Evolutionary conservation across 495 filamentous ascomycete species (phyloP).

Genomic region (Bryoglossum gracile): DNA sequence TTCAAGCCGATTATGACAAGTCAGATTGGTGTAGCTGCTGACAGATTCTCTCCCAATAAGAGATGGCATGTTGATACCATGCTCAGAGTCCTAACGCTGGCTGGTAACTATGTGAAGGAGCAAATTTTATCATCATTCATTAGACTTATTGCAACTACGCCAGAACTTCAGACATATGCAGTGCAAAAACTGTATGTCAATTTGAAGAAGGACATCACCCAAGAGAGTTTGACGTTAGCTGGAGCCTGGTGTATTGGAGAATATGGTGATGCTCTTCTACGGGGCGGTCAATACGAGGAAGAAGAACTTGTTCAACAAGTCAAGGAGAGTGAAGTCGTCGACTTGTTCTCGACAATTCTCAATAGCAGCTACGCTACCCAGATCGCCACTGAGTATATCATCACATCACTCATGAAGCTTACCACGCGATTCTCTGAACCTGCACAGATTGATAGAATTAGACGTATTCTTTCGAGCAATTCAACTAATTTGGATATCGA

Average conservation of each 20-base stretch:
- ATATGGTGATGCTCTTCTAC: conserved; percentile 82
- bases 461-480: conserved; percentile 65
- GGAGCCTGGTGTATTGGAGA: conserved; percentile 99
- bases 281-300: conserved; percentile 89
- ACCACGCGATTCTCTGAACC: conserved; percentile 79
- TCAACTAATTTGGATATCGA: conserved; percentile 85
- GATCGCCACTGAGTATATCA: conserved; percentile 86
- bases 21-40: conserved; percentile 94
- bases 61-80: conserved; percentile 98
- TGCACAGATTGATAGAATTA: conserved; percentile 75
- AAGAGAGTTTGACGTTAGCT: conserved; percentile 87
- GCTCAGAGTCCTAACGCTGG: conserved; percentile 86
- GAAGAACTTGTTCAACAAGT: conserved; percentile 88
- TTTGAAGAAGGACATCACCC: conserved; percentile 91
- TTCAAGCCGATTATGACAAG: conserved; percentile 97
- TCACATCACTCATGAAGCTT: conserved; percentile 91
- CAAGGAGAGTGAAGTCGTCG: conserved; percentile 81
- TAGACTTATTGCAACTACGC: conserved; percentile 86
- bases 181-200: conserved; percentile 88
- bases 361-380: conserved; percentile 89
- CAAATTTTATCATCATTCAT: conserved; percentile 96
- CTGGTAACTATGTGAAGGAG: conserved; percentile 95
- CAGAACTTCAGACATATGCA: conserved; percentile 92
- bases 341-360: conserved; percentile 83
- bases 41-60: conserved; percentile 92